Conservation (phyloP, 108 stramenopile species). For the Conticribra weissflogii region DNA sequence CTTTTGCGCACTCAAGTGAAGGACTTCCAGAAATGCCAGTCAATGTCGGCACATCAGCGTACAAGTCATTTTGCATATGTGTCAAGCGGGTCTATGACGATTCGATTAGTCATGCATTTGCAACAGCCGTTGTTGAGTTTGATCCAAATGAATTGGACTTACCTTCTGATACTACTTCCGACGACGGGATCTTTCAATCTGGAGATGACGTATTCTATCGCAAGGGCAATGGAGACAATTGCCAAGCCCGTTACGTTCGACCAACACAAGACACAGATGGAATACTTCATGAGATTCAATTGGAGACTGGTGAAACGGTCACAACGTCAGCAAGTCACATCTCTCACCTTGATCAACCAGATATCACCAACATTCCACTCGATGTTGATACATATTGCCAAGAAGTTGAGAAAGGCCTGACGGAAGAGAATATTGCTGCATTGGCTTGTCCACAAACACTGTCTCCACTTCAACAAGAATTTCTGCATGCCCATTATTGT, state of each 20-base stretch:
- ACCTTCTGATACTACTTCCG: not conserved
- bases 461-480: slow-evolving; percentile 27
- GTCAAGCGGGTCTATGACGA: slow-evolving; percentile 12
- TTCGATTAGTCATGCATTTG: not conserved
- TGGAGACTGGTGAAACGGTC: not conserved
- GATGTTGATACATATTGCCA: not conserved
- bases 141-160: not conserved
- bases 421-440: not conserved
- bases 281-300: not conserved
- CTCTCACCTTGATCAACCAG: slow-evolving; percentile 9
- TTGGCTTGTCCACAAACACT: slow-evolving; percentile 12
- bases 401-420: slow-evolving; percentile 6
- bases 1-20: not conserved
- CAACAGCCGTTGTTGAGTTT: not conserved
- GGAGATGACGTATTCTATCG: not conserved
- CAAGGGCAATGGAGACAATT: slow-evolving; percentile 3
- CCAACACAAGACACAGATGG: slow-evolving; percentile 1
- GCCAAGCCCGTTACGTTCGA: not conserved
- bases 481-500: slow-evolving; percentile 19
- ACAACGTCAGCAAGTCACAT: not conserved
- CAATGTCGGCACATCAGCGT: not conserved
- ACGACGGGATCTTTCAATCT: not conserved
- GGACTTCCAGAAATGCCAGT: slow-evolving; percentile 7
- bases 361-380: slow-evolving; percentile 14
- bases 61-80: not conserved